Base-by-base conservation (phyloP, 805 yeast species). In the Candida rishiriensis region DNA sequence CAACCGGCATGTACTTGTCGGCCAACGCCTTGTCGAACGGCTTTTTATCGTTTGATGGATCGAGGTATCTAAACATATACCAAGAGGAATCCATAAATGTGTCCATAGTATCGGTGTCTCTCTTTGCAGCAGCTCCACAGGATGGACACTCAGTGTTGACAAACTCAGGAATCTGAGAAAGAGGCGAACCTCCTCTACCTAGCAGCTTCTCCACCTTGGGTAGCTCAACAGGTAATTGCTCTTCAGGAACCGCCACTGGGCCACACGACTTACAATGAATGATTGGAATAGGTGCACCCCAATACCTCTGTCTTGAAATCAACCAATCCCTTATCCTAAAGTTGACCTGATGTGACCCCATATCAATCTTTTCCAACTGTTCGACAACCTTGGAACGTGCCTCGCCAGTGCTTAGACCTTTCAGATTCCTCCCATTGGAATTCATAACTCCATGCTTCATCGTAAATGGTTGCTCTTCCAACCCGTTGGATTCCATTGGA, bases 261-360 rank as follows among this genome's bases (percentile, higher is more conserved):
- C 99, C 99, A 71, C 99, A 93, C 2, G 63, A 51, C 7, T 73
- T 75, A 68, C 99, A 93, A 57, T 93, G 93, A 26, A 93, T 73
- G 15, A 93, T 88, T 5, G 99, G 99, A 43, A 93, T 93, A 2
- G 99, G 99, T 0, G 97, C 93, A 21, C 99, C 99, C 99, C 99
- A 93, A 64, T 85, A 91, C 47, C 99, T 70, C 64, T 93, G 99
- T 59, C 99, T 78, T 56, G 95, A 84, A 38, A 93, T 85, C 26
- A 93, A 73, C 99, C 99, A 93, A 60, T 93, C 99, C 53, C 97
- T 75, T 28, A 93, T 68, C 51, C 82, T 76, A 56, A 73, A 83
- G 50, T 81, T 81, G 0, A 74, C 71, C 3, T 76, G 69, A 3
- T 53, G 46, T 1, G 64, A 51, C 0, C 91, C 97, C 1, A 62